These are phyloP conservation scores for Kwoniella botswanensis DNA, from an alignment of 768 basidiomycete genomes.

Conservation along the genomic window DNA sequence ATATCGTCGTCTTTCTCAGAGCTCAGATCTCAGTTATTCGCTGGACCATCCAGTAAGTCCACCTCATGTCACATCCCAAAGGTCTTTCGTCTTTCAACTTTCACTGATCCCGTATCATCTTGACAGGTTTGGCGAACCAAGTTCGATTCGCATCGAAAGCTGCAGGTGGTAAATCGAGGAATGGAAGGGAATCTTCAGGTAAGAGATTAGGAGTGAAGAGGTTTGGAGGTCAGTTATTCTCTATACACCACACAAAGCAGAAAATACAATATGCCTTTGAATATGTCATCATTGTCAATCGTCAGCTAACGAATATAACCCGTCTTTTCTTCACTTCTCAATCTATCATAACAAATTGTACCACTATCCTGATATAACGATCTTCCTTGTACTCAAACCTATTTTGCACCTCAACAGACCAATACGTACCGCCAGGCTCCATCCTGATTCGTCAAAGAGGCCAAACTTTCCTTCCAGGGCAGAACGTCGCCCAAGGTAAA, in stretches of 20 bases:
- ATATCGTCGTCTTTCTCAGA: conserved; percentile 15
- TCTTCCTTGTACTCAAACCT: too few species aligned
- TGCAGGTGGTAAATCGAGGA: conserved; percentile 90
- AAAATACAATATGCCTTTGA: too few species aligned
- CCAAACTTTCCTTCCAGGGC: conserved; percentile 88
- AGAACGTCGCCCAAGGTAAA: conserved; percentile 87
- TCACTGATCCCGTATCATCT: background rate
- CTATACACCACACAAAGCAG: background rate
- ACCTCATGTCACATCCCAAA: background rate
- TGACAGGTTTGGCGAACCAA: conserved; percentile 23
- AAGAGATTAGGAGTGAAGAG: conserved; percentile 94
- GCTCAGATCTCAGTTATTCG: conserved; percentile 42
- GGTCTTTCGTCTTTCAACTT: background rate
- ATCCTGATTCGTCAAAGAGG: conserved; percentile 96
- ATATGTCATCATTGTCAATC: too few species aligned
- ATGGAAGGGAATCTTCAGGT: conserved; percentile 90
- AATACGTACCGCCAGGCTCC: conserved; percentile 89
- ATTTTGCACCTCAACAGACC: conserved; percentile 64
- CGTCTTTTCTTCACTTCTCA: conserved; percentile 1
- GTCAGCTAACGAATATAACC: too few species aligned
- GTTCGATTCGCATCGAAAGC: conserved; percentile 94
- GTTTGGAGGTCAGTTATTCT: conserved; percentile 74
- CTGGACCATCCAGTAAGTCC: conserved; percentile 46
- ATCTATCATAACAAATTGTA: background rate
- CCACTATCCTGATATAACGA: too few species aligned